A percentile compares a stretch with the other conserved stretches of the same genome.
Conservation (phyloP, 495 filamentous ascomycete genomes). For the Amniculicola lignicola region DNA sequence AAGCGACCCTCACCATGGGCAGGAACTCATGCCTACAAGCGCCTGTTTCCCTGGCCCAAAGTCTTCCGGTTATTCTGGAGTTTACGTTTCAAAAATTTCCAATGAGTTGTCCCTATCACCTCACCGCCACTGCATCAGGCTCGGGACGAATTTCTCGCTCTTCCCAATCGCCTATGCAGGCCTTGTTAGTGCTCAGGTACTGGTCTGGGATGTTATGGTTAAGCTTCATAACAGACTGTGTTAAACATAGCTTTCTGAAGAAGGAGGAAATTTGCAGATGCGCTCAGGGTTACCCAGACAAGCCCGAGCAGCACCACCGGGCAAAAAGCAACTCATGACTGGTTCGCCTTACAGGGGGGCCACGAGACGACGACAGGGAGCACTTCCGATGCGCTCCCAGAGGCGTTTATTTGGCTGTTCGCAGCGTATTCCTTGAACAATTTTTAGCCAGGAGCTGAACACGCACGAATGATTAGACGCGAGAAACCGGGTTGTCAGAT, state of each 20-base stretch:
- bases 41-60: too few relatives aligned
- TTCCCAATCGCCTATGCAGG: too few relatives aligned
- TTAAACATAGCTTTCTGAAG: not conserved
- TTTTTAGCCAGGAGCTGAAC: not conserved
- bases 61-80: too few relatives aligned
- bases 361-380: not conserved
- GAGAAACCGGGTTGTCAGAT: not conserved
- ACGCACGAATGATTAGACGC: not conserved
- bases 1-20: not conserved
- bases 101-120: too few relatives aligned
- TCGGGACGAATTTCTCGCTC: too few relatives aligned
- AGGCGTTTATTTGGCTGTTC: not conserved
- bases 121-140: too few relatives aligned
- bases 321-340: not conserved
- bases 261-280: not conserved
- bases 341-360: not conserved
- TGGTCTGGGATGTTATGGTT: not conserved
- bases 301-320: not conserved
- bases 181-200: not conserved
- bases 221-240: not conserved
- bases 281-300: not conserved
- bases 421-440: not conserved
- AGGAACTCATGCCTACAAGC: too few relatives aligned
- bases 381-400: not conserved
- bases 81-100: too few relatives aligned